Conservation (phyloP, 1,284 basidiomycete species). For the Xerocomus tenax region DNA sequence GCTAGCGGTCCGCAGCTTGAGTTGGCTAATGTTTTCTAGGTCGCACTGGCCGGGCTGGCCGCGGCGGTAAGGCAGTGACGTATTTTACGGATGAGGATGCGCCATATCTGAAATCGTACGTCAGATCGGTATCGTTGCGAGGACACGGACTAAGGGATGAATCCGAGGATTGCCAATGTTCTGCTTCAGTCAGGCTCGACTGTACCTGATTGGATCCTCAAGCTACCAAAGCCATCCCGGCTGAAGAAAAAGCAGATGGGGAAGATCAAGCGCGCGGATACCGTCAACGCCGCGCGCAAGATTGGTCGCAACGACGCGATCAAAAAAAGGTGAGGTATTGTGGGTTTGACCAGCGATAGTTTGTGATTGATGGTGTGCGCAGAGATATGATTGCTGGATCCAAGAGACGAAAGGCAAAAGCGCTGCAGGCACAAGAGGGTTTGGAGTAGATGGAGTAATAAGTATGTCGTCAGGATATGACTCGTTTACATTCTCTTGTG, state of each 20-base stretch:
- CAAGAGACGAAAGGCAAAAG: slow-evolving; percentile 48
- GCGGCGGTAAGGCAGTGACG: slow-evolving; percentile 85
- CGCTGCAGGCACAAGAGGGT: neutral
- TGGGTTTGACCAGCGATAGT: neutral
- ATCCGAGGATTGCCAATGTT: slow-evolving; percentile 82
- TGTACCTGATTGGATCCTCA: slow-evolving; percentile 86
- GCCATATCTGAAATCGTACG: slow-evolving; percentile 82
- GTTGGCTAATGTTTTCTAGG: slow-evolving; percentile 36
- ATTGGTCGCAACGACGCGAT: slow-evolving; percentile 66
- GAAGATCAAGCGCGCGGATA: slow-evolving; percentile 70
- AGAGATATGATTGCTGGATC: slow-evolving; percentile 72
- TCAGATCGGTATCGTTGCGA: slow-evolving; percentile 15
- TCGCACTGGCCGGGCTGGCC: slow-evolving; percentile 89
- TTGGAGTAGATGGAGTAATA: neutral
- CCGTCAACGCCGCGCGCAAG: slow-evolving; percentile 64
- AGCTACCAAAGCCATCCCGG: slow-evolving; percentile 81
- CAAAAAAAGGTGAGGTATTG: slow-evolving; percentile 52
- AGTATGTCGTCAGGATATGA: neutral
- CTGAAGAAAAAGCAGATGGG: slow-evolving; percentile 81
- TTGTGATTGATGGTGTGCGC: slow-evolving; percentile 3
- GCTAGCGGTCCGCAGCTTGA: neutral
- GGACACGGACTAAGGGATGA: slow-evolving; percentile 10
- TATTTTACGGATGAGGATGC: slow-evolving; percentile 94
- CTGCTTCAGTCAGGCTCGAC: slow-evolving; percentile 81
- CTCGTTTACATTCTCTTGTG: neutral